A percentile compares a stretch with the other conserved stretches of the same genome.
phyloP scores from a whole-genome alignment of 805 yeast genomes.

The Suhomyces sp. region DNA sequence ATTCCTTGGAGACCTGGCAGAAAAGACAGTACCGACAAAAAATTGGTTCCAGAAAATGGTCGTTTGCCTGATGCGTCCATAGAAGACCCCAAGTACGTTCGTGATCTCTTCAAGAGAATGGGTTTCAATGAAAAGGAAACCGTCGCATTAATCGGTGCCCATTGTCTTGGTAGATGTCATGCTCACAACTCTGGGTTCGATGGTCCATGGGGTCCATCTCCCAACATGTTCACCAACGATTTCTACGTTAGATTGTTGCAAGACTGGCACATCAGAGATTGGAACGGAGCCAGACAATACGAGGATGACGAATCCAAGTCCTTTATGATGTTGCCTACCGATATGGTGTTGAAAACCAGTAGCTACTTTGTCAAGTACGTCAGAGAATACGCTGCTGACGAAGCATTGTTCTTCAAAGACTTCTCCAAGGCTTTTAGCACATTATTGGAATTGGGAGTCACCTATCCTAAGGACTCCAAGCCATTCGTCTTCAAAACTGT shows the following conservation, averaged over 20 bases:
- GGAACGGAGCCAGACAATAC: conserved; percentile 44
- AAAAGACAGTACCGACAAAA: conserved; percentile 29
- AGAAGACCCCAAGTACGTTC: conserved; percentile 42
- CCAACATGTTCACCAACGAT: conserved; percentile 42
- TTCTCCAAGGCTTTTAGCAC: conserved; percentile 46
- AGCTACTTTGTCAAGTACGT: conserved; percentile 44
- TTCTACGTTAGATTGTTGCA: conserved; percentile 40
- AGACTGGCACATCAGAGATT: conserved; percentile 52
- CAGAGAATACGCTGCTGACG: conserved; percentile 49
- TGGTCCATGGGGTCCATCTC: conserved; percentile 43
- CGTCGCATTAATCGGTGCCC: conserved; percentile 45
- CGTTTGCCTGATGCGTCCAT: conserved; percentile 51
- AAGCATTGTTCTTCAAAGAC: conserved; percentile 49
- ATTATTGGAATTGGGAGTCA: conserved; percentile 45
- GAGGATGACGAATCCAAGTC: conserved; percentile 39
- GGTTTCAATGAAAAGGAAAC: conserved; percentile 41
- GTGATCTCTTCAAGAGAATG: conserved; percentile 46
- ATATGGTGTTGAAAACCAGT: conserved; percentile 52
- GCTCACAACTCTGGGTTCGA: conserved; percentile 36
- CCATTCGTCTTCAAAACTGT: conserved; percentile 59
- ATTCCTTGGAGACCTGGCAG: conserved; percentile 58
- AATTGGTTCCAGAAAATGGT: conserved; percentile 45
- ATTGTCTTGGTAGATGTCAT: conserved; percentile 42
- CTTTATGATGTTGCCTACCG: conserved; percentile 61
- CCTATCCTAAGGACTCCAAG: conserved; percentile 50